Conservation (phyloP, 345 rosid species). For the Murraya koenigii region DNA sequence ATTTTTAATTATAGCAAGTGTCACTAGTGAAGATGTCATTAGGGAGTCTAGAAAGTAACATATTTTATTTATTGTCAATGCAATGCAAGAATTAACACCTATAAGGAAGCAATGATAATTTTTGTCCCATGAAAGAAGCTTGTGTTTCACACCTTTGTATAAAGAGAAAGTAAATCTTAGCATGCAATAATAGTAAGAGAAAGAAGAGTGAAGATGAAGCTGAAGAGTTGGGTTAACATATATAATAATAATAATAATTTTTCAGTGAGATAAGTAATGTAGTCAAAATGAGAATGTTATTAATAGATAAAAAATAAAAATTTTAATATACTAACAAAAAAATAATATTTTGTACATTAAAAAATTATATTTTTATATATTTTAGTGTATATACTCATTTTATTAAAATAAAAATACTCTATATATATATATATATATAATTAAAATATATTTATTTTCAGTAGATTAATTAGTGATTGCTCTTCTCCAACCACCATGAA, state of each 20-base stretch:
- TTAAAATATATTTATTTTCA: too few species aligned
- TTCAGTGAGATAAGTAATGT: too few species aligned
- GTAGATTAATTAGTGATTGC: background rate
- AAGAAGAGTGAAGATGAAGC: conserved; percentile 35
- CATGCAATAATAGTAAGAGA: background rate
- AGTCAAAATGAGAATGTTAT: too few species aligned
- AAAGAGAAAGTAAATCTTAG: conserved; percentile 2
- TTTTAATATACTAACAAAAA: too few species aligned
- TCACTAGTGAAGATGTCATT: conserved; percentile 8
- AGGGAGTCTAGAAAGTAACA: conserved; percentile 22
- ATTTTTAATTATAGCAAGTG: conserved; percentile 23
- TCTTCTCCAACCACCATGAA: conserved; percentile 24
- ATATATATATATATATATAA: too few species aligned
- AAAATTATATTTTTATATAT: too few species aligned
- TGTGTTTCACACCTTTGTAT: conserved; percentile 43
- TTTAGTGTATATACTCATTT: too few species aligned
- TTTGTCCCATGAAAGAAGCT: conserved; percentile 43
- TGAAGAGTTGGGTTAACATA: conserved; percentile 29
- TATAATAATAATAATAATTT: too few species aligned
- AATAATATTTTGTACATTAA: too few species aligned
- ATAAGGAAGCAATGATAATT: conserved; percentile 43
- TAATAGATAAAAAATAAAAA: too few species aligned
- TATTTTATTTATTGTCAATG: conserved; percentile 1
- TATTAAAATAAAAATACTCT: too few species aligned
- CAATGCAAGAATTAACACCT: conserved; percentile 28